phyloP scores from a whole-genome alignment of 441 rosid species.

The Erodium texanum region DNA sequence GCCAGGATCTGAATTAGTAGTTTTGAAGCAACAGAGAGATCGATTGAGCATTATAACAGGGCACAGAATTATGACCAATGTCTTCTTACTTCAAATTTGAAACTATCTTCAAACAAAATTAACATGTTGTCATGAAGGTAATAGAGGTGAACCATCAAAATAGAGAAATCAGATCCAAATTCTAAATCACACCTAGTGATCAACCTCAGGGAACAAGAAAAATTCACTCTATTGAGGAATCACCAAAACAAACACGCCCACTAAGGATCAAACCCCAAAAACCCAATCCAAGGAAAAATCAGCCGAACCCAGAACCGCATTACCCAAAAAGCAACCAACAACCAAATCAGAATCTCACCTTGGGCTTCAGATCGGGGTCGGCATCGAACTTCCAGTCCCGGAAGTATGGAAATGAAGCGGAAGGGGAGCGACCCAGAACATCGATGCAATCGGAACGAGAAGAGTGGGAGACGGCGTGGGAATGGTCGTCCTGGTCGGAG shows the following conservation, averaged over 20 bases:
- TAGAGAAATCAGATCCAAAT: constrained; percentile 11
- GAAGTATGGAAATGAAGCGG: constrained; percentile 61
- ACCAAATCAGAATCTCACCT: constrained; percentile 29
- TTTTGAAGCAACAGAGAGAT: background rate
- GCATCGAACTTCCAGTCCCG: constrained; percentile 54
- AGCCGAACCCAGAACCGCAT: background rate
- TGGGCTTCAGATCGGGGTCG: constrained; percentile 60
- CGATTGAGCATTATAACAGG: background rate
- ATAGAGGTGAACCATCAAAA: background rate
- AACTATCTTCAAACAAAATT: background rate
- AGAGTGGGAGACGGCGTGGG: too few species aligned
- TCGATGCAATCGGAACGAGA: constrained; percentile 36
- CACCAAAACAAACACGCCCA: background rate
- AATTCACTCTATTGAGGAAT: too few species aligned
- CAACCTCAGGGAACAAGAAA: too few species aligned
- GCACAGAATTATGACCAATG: background rate
- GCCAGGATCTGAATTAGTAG: background rate
- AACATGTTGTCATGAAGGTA: background rate
- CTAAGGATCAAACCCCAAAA: background rate
- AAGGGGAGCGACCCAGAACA: constrained; percentile 42
- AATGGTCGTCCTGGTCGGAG: background rate
- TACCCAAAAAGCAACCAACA: background rate
- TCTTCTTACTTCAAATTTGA: background rate
- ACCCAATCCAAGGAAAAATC: background rate
- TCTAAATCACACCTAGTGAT: background rate